Base-by-base conservation (phyloP, 192 early-diverging fungal species). In the Lunasporangiospora selenospora region DNA sequence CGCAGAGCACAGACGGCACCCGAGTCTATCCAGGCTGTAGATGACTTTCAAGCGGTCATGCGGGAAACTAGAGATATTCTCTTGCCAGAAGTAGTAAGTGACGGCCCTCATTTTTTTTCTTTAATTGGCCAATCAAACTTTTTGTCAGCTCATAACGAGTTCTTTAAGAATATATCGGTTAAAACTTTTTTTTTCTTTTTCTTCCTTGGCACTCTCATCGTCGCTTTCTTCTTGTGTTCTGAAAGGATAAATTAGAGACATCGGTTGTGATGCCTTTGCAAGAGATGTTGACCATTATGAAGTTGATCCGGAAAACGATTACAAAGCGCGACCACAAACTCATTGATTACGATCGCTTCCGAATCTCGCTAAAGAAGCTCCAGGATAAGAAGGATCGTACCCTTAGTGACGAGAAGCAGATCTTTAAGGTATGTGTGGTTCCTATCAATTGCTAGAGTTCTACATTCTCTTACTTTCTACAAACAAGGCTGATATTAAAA, bases 301-400 rank as follows among this genome's bases (percentile, higher is more conserved):
- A 90, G 56, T 78, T 86, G 38, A 90, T 98, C 36, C 85, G 88
- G 70, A 90, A 88, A 65, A 83, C 91, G 12, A 93, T 98, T 30
- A 84, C 83, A 6, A 99, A 99, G 80, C 86, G 95, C 23, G 84
- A 87, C 31, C 95, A 95, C 78, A 99, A 99, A 79, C 76, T 93
- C 34, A 61, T 96, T 9, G 97, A 99, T 75, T 98, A 92, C 70
- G 97, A 99, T 63, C 85, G 97, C 29, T 88, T 89, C 75, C 71
- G 86, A 10, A 78, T 82, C 30, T 76, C 78, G 16, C 77, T 95
- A 30, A 85, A 89, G 38, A 98, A 96, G 73, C 58, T 94, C 21
- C 78, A 86, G 44, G 87, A 81, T 29, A 90, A 92, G 67, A 81
- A 84, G 33, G 83, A 85, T 9, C 62, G 71, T 26, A 82, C 83